These are phyloP conservation scores for Cladorrhinum sp. DNA, from an alignment of 2,329 filamentous ascomycete species.

Conservation along the genomic window DNA sequence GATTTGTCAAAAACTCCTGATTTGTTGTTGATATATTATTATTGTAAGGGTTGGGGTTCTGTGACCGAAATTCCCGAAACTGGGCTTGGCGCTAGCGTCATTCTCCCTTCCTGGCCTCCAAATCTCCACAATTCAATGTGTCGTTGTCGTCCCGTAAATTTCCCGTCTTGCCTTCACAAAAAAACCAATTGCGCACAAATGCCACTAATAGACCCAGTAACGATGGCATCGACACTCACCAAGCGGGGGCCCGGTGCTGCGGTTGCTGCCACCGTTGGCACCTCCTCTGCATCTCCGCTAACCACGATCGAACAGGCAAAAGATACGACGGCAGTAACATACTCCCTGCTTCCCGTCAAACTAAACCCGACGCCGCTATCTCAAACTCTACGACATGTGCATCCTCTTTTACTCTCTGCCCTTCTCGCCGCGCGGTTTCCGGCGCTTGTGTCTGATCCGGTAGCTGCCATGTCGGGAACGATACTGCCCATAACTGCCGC, in stretches of 20 bases:
- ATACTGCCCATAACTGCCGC: constrained; percentile 32
- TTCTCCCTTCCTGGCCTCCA: not conserved
- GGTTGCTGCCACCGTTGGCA: not conserved
- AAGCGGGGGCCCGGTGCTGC: constrained; percentile 19
- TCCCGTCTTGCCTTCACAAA: not conserved
- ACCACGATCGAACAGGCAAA: not conserved
- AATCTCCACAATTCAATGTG: not conserved
- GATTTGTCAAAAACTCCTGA: no score
- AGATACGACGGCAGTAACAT: not conserved
- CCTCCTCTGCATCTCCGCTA: not conserved
- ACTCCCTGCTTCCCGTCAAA: constrained; percentile 25
- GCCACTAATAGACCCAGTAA: constrained; percentile 34
- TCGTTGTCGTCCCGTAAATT: not conserved
- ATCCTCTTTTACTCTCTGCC: constrained; percentile 30
- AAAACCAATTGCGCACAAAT: constrained; percentile 18
- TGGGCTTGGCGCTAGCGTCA: no score
- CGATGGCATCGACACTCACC: constrained; percentile 30
- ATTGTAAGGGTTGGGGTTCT: no score
- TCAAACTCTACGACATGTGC: constrained; percentile 30
- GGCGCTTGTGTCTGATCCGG: constrained; percentile 33
- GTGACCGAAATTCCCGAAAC: no score
- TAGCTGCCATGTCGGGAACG: constrained; percentile 28
- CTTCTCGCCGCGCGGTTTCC: constrained; percentile 30
- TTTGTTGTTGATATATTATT: no score
- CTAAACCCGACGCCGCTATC: constrained; percentile 26